Base-by-base conservation (phyloP, 2,329 filamentous ascomycete genomes). In the Calonectria pseudoreteaudii region DNA sequence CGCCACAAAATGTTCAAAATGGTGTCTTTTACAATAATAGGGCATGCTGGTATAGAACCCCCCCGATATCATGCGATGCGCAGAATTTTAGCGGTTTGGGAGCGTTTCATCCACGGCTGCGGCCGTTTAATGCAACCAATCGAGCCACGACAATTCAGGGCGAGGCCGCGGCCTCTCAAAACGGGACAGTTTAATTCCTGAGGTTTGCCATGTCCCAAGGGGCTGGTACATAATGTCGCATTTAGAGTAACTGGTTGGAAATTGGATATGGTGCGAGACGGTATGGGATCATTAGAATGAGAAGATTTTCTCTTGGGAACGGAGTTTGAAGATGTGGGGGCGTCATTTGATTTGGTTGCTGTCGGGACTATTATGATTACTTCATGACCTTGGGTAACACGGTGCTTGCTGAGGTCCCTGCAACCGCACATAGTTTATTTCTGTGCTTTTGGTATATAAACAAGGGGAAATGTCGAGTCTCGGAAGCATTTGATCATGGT, bases 261-360 rank as follows among this genome's bases (percentile, higher is more conserved):
- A n/a, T 38, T 56, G 58, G 26, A 23, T 68, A 69, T 72, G 49
- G 49, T 49, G 38, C 26, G 49, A 50, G 69, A 62, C 52, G 60
- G 50, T 50, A 53, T 47, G 30, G 53, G 56, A 49, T 66, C 62
- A 34, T 68, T 73, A 70, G 68, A 69, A 49, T 58, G 62, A 66
- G 70, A 72, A 13, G 44, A 67, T 67, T 66, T 64, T 68, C 68
- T 73, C 64, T 69, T 69, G 58, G 74, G 66, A 49, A 72, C 31
- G 69, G 74, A 73, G 74, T 79, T 78, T 44, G 67, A 67, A 74
- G 58, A 65, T 68, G 73, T 71, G 69, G 75, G 72, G 71, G 69
- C 56, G 53, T 74, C 49, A 28, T 68, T 72, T 75, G 65, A 69
- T 71, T 71, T 73, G 49, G 66, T 47, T 62, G 68, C 64, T 58